phyloP scores from a whole-genome alignment of 2,329 filamentous ascomycete genomes.

The Alternaria sp. region DNA sequence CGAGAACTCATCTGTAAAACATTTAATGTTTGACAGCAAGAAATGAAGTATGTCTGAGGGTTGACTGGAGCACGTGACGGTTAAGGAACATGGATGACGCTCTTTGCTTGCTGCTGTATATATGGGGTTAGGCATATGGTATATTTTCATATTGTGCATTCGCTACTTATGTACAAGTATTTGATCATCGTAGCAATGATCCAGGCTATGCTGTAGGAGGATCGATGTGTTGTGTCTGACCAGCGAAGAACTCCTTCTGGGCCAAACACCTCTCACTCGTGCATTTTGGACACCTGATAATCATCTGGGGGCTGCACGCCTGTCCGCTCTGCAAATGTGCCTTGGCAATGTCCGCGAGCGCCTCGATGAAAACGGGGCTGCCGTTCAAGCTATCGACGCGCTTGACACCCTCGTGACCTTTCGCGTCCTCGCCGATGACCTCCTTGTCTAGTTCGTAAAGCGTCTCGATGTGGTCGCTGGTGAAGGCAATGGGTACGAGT shows the following conservation, averaged over 20 bases:
- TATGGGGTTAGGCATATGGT: background rate
- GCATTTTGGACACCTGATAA: constrained; percentile 89
- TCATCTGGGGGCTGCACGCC: constrained; percentile 85
- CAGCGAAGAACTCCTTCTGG: constrained; percentile 72
- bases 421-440: constrained; percentile 83
- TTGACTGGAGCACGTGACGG: no score
- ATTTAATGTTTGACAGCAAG: no score
- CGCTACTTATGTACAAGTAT: background rate
- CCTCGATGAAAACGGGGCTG: constrained; percentile 87
- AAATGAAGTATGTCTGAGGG: no score
- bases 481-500: constrained; percentile 95
- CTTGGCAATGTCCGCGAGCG: constrained; percentile 85
- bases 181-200: background rate
- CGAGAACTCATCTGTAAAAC: no score
- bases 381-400: constrained; percentile 92
- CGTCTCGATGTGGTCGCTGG: constrained; percentile 98
- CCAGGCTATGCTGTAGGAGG: constrained; percentile 16
- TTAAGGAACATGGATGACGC: no score
- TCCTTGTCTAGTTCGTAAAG: constrained; percentile 93
- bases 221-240: constrained; percentile 46
- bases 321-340: constrained; percentile 75
- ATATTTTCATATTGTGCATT: background rate
- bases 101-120: background rate
- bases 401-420: constrained; percentile 68
- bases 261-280: constrained; percentile 87